Evolutionary conservation across 2,329 filamentous ascomycete genomes (phyloP).

Genomic region (Aspergillus sp.): DNA sequence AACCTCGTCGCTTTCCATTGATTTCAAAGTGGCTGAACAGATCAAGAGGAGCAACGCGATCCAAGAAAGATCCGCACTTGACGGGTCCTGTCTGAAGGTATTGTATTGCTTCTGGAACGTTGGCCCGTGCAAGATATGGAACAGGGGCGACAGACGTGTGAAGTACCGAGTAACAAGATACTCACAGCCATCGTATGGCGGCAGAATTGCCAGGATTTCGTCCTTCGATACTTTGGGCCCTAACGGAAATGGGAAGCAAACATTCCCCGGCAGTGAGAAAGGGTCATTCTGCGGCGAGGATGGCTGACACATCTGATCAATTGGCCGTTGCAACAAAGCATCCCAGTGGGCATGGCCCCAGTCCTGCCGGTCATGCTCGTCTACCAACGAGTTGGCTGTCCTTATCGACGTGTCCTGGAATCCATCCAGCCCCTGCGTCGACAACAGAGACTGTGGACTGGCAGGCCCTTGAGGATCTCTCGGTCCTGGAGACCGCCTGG

Average conservation of each 20-base stretch:
- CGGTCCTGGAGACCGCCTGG: neutral
- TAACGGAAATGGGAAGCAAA: slow-evolving; percentile 8
- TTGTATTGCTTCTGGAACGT: slow-evolving; percentile 20
- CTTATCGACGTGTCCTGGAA: neutral
- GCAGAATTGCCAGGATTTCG: slow-evolving; percentile 8
- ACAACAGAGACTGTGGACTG: neutral
- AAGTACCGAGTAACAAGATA: slow-evolving; percentile 13
- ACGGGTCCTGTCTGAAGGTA: slow-evolving; percentile 11
- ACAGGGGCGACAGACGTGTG: slow-evolving; percentile 10
- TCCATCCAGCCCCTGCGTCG: neutral
- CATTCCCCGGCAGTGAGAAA: slow-evolving; percentile 1
- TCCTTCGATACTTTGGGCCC: slow-evolving; percentile 4
- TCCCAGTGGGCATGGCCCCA: slow-evolving; percentile 41
- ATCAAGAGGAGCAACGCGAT: slow-evolving; percentile 22
- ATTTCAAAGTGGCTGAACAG: slow-evolving; percentile 15
- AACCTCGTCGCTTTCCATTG: slow-evolving; percentile 15
- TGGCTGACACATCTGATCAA: neutral
- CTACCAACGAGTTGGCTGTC: neutral
- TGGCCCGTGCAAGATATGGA: slow-evolving; percentile 23
- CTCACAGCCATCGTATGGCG: slow-evolving; percentile 8
- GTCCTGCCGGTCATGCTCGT: slow-evolving; percentile 2
- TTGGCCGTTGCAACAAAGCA: slow-evolving; percentile 3
- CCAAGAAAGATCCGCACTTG: slow-evolving; percentile 6
- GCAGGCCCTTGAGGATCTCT: neutral
- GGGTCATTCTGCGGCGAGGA: neutral